Evolutionary conservation across 73 alveolate species (phyloP), one percentile per base, ranked within the genome.

Genomic region (Blepharisma japonicum): DNA sequence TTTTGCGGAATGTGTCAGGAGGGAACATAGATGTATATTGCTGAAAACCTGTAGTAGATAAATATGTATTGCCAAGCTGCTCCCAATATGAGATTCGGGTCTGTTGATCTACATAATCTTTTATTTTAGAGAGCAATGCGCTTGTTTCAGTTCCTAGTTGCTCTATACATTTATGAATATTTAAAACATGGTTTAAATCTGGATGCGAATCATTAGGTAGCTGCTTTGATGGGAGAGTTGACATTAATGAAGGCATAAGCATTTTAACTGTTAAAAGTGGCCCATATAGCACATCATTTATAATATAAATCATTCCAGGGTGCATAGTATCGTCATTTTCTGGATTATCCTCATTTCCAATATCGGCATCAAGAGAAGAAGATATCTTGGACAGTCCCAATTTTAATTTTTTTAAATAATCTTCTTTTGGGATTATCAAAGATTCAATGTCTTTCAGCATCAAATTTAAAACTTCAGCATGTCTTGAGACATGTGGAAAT

Each of bases 381-480:
- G 14, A 14, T 14, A 61, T 61, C 46, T 61, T 61, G 18, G 50
- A 20, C 5, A 61, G 47, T n/a, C 74, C 74, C 39, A 61, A 9
- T 61, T 61, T 61, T 39, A 61, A 25, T n/a, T 61, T 61, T 25
- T 61, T 61, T 25, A 61, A 61, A 61, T 61, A 61, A 25, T 61
- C 74, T 25, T 61, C 74, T 61, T 39, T 61, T 14, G 74, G 74
- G 23, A 61, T 61, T 39, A 61, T 61, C 18, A 61, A 25, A 61
- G 74, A 14, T 61, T 61, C 74, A n/a, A 61, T 61, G 5, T 61
- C 74, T 61, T 61, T 61, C 39, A 61, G 46, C 74, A 61, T 61
- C 39, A 61, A 25, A 39, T 61, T 61, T 39, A 61, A 61, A 25
- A 61, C 23, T 25, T 61, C 74, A 25, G 23, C 14, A 5, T 61